Conservation (phyloP, 495 filamentous ascomycete genomes). For the Jackrogersella minutella region DNA sequence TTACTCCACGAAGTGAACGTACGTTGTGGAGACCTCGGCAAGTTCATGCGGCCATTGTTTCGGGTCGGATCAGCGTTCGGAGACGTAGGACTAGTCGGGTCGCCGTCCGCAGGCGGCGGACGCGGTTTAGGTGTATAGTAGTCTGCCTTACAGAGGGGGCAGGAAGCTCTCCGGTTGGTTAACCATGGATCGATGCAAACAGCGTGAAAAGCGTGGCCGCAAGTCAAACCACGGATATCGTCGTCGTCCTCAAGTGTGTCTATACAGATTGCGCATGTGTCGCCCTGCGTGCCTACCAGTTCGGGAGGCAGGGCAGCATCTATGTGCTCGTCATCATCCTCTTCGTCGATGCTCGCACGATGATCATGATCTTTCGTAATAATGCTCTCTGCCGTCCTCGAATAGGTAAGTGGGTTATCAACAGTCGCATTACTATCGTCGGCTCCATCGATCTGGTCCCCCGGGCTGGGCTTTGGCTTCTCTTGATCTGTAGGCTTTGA, state of each 20-base stretch:
- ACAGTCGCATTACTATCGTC: background rate
- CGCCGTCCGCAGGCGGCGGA: slow-evolving; percentile 46
- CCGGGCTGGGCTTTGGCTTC: slow-evolving; percentile 9
- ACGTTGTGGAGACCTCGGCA: slow-evolving; percentile 47
- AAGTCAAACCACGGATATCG: slow-evolving; percentile 91
- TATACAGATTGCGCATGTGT: slow-evolving; percentile 96
- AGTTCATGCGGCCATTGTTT: slow-evolving; percentile 50
- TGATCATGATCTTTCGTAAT: slow-evolving; percentile 30
- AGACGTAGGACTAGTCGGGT: slow-evolving; percentile 40
- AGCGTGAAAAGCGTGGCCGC: slow-evolving; percentile 96
- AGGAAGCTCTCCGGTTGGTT: slow-evolving; percentile 90
- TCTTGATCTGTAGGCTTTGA: slow-evolving; percentile 9
- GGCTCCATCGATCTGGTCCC: slow-evolving; percentile 3
- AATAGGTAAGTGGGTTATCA: slow-evolving; percentile 22
- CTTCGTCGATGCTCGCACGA: slow-evolving; percentile 58
- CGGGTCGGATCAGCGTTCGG: slow-evolving; percentile 41
- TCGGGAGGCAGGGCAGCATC: slow-evolving; percentile 82
- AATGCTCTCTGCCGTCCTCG: slow-evolving; percentile 26
- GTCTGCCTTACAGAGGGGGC: slow-evolving; percentile 95
- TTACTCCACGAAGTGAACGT: slow-evolving; percentile 45
- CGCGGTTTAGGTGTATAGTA: slow-evolving; percentile 93
- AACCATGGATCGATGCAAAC: slow-evolving; percentile 96
- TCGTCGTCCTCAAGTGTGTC: slow-evolving; percentile 94
- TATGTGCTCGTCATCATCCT: slow-evolving; percentile 88
- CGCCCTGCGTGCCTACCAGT: slow-evolving; percentile 84